Evolutionary conservation across 495 filamentous ascomycete genomes (phyloP).

Genomic region (Tuber melanosporum): DNA sequence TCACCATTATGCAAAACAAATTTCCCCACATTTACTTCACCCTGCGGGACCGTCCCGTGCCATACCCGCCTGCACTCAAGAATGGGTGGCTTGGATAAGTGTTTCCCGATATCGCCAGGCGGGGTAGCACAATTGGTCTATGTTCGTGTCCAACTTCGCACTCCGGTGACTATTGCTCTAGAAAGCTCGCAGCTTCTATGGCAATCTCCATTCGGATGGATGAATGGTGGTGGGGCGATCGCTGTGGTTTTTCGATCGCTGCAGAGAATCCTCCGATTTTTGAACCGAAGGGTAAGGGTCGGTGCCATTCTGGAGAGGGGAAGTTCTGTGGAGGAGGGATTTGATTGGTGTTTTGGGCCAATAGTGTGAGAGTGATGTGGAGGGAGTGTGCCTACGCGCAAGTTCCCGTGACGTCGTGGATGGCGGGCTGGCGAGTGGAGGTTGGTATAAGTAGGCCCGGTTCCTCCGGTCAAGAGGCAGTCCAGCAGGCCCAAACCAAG

Average conservation of each 20-base stretch:
- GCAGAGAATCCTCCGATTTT: neutral
- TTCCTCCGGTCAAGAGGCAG: neutral
- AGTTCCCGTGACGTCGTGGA: neutral
- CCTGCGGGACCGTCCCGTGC: neutral
- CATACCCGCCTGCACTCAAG: neutral
- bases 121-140: neutral
- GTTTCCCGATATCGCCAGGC: neutral
- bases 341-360: neutral
- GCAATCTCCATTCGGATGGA: neutral
- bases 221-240: neutral
- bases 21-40: neutral
- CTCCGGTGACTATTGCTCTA: neutral
- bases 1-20: neutral
- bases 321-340: neutral
- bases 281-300: neutral
- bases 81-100: too few relatives aligned
- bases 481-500: neutral
- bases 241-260: neutral
- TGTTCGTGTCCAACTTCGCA: neutral
- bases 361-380: neutral
- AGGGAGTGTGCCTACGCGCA: neutral
- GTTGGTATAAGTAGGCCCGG: neutral
- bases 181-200: neutral
- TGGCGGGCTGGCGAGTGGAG: neutral
- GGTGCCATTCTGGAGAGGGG: neutral